A percentile compares a stretch with the other conserved stretches of the same genome.
Evolutionary conservation across 106 monocot species (phyloP).

Genomic region (Dioscorea dumetorum): DNA sequence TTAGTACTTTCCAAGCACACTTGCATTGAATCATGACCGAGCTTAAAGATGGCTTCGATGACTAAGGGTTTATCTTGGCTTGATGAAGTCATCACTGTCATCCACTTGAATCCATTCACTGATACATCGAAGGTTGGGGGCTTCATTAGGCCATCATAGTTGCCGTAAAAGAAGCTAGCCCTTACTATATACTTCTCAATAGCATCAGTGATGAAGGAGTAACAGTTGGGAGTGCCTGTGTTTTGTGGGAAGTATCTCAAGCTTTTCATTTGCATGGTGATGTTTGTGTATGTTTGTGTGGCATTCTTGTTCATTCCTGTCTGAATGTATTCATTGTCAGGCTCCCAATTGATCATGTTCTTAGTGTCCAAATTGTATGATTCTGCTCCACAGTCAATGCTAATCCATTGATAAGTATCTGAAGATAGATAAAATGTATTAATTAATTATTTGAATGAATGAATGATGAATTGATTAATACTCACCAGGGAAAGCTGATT

Average conservation of each 20-base stretch:
- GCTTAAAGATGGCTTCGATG: not conserved
- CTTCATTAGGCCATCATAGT: conserved; percentile 4
- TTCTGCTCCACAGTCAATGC: not conserved
- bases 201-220: not conserved
- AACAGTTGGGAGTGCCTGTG: conserved; percentile 9
- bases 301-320: not conserved
- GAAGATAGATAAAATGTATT: not conserved
- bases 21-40: not conserved
- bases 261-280: not conserved
- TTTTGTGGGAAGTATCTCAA: conserved; percentile 1
- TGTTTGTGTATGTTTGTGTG: not conserved
- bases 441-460: too few species aligned
- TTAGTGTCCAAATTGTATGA: not conserved
- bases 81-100: not conserved
- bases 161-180: conserved; percentile 12
- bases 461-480: too few species aligned
- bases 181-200: conserved; percentile 1
- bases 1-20: not conserved
- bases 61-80: not conserved
- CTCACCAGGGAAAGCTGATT: too few species aligned
- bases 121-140: conserved; percentile 6
- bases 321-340: not conserved
- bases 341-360: not conserved
- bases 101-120: conserved; percentile 7
- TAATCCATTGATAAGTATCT: not conserved